A percentile compares a stretch with the other conserved stretches of the same genome.
Evolutionary conservation across 2,329 filamentous ascomycete species (phyloP).

Genomic region (Penicillium hordei): DNA sequence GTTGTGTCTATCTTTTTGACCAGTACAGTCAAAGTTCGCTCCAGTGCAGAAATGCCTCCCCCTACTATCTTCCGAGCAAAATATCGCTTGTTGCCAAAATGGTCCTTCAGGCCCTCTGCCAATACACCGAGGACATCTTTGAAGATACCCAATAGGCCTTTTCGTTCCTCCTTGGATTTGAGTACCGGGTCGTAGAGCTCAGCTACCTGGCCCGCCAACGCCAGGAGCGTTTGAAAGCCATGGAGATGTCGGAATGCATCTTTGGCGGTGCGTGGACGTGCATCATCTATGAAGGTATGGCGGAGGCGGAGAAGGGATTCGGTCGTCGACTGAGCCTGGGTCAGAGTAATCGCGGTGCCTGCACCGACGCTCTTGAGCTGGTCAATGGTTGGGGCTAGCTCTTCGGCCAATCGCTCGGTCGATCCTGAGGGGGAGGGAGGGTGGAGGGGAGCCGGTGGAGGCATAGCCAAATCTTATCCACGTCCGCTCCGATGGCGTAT

Average conservation of each 20-base stretch:
- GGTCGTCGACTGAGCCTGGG: constrained; percentile 47
- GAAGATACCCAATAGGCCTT: constrained; percentile 67
- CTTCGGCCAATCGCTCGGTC: constrained; percentile 37
- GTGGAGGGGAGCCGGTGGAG: constrained; percentile 27
- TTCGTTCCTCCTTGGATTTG: constrained; percentile 62
- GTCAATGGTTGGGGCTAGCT: constrained; percentile 41
- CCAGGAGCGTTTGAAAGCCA: constrained; percentile 74
- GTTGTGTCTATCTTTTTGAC: constrained; percentile 54
- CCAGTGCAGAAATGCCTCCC: constrained; percentile 75
- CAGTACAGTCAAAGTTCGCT: constrained; percentile 67
- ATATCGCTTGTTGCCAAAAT: constrained; percentile 84
- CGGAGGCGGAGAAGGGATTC: constrained; percentile 64
- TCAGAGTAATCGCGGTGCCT: constrained; percentile 30
- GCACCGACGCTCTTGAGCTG: constrained; percentile 37
- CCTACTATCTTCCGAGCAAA: constrained; percentile 74
- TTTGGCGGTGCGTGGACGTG: constrained; percentile 56
- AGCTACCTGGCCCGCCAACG: constrained; percentile 67
- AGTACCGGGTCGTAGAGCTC: constrained; percentile 69
- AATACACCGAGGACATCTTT: constrained; percentile 60
- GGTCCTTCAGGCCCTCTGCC: constrained; percentile 70
- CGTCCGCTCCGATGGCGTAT: constrained; percentile 30
- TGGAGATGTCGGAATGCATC: constrained; percentile 79
- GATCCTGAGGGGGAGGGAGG: constrained; percentile 33
- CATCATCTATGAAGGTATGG: constrained; percentile 60
- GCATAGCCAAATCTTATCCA: constrained; percentile 36